These are phyloP conservation scores for Apostasia shenzhenica DNA, from an alignment of 106 monocot genomes.

Conservation along the genomic window DNA sequence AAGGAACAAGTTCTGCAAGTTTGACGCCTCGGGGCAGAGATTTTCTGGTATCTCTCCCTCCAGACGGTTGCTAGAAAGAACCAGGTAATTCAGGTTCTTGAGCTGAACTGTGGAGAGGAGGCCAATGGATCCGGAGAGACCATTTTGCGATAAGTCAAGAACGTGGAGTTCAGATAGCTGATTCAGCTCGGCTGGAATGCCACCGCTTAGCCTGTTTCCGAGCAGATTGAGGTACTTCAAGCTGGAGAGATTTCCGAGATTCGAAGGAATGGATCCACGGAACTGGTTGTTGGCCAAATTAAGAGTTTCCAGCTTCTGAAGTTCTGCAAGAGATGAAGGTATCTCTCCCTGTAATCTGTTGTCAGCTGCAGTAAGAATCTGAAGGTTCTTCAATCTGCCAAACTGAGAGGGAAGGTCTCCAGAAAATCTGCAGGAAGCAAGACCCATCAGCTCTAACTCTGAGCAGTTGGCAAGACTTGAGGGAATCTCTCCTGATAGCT, in stretches of 20 bases:
- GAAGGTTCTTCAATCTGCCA: conserved; percentile 41
- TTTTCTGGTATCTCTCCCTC: conserved; percentile 44
- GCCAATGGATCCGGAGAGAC: conserved; percentile 39
- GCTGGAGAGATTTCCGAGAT: conserved; percentile 36
- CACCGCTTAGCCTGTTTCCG: conserved; percentile 49
- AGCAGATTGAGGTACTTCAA: conserved; percentile 55
- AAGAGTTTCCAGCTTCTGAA: conserved; percentile 39
- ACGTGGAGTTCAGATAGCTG: conserved; percentile 35
- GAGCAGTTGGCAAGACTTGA: conserved; percentile 35
- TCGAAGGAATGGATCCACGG: conserved; percentile 46
- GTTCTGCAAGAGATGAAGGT: conserved; percentile 34
- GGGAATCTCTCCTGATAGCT: conserved; percentile 60
- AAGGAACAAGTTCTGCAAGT: conserved; percentile 49
- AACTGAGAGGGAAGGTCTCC: conserved; percentile 56
- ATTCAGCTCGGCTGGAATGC: conserved; percentile 64
- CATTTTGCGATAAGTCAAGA: conserved; percentile 65
- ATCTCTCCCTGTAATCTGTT: conserved; percentile 56
- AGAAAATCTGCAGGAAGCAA: conserved; percentile 49
- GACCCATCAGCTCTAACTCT: conserved; percentile 40
- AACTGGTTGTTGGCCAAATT: conserved; percentile 73
- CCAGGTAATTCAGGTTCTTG: conserved; percentile 51
- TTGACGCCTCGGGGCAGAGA: conserved; percentile 43
- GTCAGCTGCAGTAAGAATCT: conserved; percentile 40
- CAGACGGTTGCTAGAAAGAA: conserved; percentile 57
- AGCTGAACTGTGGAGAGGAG: conserved; percentile 38